Percentiles rank a stretch among this genome's conserved stretches.
Conservation (phyloP, 495 filamentous ascomycete species). For the Chaetomium fimeti region DNA sequence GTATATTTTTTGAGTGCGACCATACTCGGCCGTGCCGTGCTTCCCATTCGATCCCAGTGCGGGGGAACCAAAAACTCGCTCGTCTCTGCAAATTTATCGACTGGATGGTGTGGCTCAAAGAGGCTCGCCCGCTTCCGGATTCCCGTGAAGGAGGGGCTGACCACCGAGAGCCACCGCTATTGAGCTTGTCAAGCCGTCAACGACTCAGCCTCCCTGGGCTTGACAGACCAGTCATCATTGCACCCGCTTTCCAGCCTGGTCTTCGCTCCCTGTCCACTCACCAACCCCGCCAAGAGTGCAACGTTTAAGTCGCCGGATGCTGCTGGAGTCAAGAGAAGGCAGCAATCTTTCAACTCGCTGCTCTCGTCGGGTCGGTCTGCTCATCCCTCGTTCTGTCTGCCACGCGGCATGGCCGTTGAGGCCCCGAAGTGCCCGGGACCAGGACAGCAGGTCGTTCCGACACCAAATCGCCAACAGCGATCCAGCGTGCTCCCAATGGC, state of each 20-base stretch:
- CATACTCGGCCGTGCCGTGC: conserved; percentile 10
- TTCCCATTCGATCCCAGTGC: conserved; percentile 8
- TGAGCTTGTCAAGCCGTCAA: not conserved
- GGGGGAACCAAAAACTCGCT: conserved; percentile 21
- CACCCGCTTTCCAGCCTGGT: conserved; percentile 14
- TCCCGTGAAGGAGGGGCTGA: conserved; percentile 13
- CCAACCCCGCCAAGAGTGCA: conserved; percentile 20
- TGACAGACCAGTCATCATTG: not conserved
- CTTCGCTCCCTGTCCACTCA: conserved; percentile 11
- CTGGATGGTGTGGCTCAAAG: conserved; percentile 26
- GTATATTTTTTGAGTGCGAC: conserved; percentile 7
- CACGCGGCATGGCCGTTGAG: conserved; percentile 14
- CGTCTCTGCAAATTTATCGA: not conserved
- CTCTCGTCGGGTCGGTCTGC: conserved; percentile 11
- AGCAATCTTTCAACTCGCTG: conserved; percentile 9
- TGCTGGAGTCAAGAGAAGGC: conserved; percentile 1
- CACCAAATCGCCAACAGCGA: not conserved
- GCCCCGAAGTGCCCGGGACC: not conserved
- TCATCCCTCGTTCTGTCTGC: conserved; percentile 10
- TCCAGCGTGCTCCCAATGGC: not conserved
- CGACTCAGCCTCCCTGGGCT: conserved; percentile 3
- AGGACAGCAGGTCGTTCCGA: not conserved
- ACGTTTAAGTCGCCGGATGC: conserved; percentile 15
- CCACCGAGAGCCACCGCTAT: not conserved
- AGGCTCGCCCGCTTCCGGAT: conserved; percentile 7